Evolutionary conservation across 2,329 filamentous ascomycete genomes (phyloP).

Genomic region (Trichoderma sp.): DNA sequence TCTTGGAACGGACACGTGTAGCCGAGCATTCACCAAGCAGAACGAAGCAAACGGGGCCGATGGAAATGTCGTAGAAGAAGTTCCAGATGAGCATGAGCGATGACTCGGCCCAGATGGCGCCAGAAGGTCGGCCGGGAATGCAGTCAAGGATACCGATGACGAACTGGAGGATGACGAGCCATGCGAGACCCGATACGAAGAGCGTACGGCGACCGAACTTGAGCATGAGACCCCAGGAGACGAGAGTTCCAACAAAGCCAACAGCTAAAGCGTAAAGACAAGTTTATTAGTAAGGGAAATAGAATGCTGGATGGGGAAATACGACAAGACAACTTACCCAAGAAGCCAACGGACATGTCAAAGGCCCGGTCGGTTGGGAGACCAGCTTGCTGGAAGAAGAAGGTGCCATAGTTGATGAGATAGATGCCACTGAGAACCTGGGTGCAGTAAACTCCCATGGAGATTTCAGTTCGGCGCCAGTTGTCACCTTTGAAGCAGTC

Average conservation of each 20-base stretch:
- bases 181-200: slow-evolving; percentile 37
- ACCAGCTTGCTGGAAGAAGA: slow-evolving; percentile 46
- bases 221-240: slow-evolving; percentile 43
- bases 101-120: slow-evolving; percentile 38
- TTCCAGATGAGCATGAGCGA: slow-evolving; percentile 44
- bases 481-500: slow-evolving; percentile 50
- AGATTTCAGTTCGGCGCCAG: slow-evolving; percentile 45
- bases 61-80: slow-evolving; percentile 41
- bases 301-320: fast-evolving
- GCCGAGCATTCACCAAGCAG: slow-evolving; percentile 42
- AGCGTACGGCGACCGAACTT: slow-evolving; percentile 42
- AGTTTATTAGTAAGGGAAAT: slow-evolving; percentile 40
- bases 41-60: slow-evolving; percentile 43
- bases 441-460: slow-evolving; percentile 40
- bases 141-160: slow-evolving; percentile 39
- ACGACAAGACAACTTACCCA: slow-evolving; percentile 16
- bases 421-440: slow-evolving; percentile 40
- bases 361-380: slow-evolving; percentile 38
- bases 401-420: slow-evolving; percentile 44
- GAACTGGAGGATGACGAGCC: slow-evolving; percentile 42
- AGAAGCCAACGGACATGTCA: slow-evolving; percentile 38
- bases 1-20: slow-evolving; percentile 41
- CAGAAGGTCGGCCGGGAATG: slow-evolving; percentile 46
- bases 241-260: slow-evolving; percentile 41
- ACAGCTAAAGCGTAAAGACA: slow-evolving; percentile 30